A percentile compares a stretch with the other conserved stretches of the same genome.
These are phyloP conservation scores for Nannochloris sp. DNA, from an alignment of 139 green algal genomes.

Conservation along the genomic window DNA sequence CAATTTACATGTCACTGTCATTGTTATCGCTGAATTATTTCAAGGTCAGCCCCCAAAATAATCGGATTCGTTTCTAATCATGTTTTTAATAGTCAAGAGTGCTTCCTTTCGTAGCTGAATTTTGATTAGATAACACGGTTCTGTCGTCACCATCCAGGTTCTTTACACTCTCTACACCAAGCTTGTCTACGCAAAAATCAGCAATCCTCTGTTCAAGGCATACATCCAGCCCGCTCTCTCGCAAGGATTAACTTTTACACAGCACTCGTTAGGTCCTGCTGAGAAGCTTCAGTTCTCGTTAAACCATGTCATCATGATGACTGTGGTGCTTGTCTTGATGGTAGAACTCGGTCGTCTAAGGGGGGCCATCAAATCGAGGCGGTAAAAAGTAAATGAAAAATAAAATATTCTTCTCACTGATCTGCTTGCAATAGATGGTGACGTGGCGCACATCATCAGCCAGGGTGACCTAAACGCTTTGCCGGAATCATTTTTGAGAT, in stretches of 20 bases:
- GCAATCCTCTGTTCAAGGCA: background rate
- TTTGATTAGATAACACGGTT: too few relatives aligned
- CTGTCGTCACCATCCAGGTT: slow-evolving; percentile 2
- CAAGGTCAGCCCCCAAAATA: background rate
- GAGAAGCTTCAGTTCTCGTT: slow-evolving; percentile 6
- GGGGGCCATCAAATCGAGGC: too few relatives aligned
- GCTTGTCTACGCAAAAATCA: background rate
- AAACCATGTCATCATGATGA: background rate
- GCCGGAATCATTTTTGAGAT: too few relatives aligned
- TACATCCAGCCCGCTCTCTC: background rate
- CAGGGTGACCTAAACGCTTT: too few relatives aligned
- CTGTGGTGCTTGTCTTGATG: background rate
- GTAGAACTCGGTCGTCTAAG: background rate
- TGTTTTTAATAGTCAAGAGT: too few relatives aligned
- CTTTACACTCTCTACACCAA: background rate
- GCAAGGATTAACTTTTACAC: background rate
- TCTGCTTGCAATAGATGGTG: too few relatives aligned
- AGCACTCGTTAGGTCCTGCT: slow-evolving; percentile 5
- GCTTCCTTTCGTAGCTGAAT: too few relatives aligned
- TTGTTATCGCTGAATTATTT: background rate
- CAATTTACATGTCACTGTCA: background rate
- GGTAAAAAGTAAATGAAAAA: too few relatives aligned
- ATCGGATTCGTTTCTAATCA: background rate
- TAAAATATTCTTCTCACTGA: too few relatives aligned
- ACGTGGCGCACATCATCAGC: too few relatives aligned